Base-by-base conservation (phyloP, 2,329 filamentous ascomycete genomes). In the Westerdykella aurantiaca region DNA sequence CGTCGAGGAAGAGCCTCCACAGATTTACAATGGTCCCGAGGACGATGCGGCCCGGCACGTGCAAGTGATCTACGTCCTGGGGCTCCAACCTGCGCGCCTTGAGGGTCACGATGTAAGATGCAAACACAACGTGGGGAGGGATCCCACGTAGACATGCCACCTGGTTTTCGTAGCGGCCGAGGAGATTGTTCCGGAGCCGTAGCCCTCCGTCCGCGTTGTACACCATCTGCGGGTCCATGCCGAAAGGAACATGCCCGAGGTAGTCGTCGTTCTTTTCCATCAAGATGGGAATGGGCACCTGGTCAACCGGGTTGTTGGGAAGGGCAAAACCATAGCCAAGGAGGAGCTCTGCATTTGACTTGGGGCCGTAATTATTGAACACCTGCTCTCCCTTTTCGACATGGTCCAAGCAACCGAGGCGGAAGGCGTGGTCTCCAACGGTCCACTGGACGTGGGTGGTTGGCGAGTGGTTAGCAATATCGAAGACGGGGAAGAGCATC, bases 281-380 rank as follows among this genome's bases (percentile, higher is more conserved):
- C 16, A 55, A 53, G 9, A 74, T 59, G 16, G 69, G 68, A 35
- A 75, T 52, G 7, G 70, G 58, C 7, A 74, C 68, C 38, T 68
- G 64, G 50, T 77, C 75, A 34, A 70, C 65, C 0, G 71, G 71
- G 33, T 77, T 77, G 34, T 70, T 50, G 5, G 58, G 55, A 12
- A 75, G 63, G 45, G 69, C 72, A 57, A 78, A 78, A 3, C 75
- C 75, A 44, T 78, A 78, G 4, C 75, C 74, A 37, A 75, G 68
- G 2, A 78, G 59, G 2, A 78, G 58, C 51, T 78, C 74, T 48
- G 75, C 73, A 40, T 78, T 78, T 5, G 69, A 63, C 49, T 77
- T 77, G 1, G 74, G 69, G 0, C 70, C 75, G 43, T 78, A 78
- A 51, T 78, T 78, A 55, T 78, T 78, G 60, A 67, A 73, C 2